Evolutionary conservation across 768 basidiomycete genomes (phyloP), one percentile per base, ranked within the genome.

Genomic region (Mycena vitilis): DNA sequence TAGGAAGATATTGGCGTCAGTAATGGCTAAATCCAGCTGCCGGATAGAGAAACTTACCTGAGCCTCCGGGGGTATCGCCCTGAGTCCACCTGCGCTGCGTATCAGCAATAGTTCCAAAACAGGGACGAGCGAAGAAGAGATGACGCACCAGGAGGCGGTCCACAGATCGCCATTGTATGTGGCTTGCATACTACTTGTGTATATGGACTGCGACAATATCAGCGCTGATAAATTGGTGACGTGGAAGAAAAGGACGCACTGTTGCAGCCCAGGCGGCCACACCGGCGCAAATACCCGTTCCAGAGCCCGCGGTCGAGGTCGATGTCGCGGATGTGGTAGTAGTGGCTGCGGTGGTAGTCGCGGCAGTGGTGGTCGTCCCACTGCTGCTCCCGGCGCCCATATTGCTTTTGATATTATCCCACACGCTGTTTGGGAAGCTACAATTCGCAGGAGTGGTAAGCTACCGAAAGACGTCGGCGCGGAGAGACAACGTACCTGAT

Each of bases 371-470:
- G 30, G 30, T 30, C 30, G 30, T 30, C n/a, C n/a, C n/a, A 5
- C 30, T 30, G 30, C 3, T 30, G 30, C 30, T 30, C 30, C 30
- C 30, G 30, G 30, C 30, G n/a, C 83, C 85, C 86, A 92, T 90
- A 78, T 90, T 90, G 75, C 79, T 85, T 34, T 84, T 84, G 71
- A 92, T 85, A 76, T 92, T 92, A 76, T 88, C 88, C 86, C 87
- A 93, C 73, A 88, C 88, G 79, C 89, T 91, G 73, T 86, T 81
- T 8, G 91, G 91, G 79, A 81, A 91, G 74, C 88, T 90, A 30
- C 5, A 30, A 30, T 30, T 67, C 34, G 48, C 25, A 52, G 36
- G 65, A 53, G 36, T n/a, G 36, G 48, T 47, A 37, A n/a, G 30
- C n/a, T n/a, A n/a, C n/a, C n/a, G n/a, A n/a, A n/a, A n/a, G n/a